Conservation (phyloP, 495 filamentous ascomycete species). For the Ramalina peruviana region DNA sequence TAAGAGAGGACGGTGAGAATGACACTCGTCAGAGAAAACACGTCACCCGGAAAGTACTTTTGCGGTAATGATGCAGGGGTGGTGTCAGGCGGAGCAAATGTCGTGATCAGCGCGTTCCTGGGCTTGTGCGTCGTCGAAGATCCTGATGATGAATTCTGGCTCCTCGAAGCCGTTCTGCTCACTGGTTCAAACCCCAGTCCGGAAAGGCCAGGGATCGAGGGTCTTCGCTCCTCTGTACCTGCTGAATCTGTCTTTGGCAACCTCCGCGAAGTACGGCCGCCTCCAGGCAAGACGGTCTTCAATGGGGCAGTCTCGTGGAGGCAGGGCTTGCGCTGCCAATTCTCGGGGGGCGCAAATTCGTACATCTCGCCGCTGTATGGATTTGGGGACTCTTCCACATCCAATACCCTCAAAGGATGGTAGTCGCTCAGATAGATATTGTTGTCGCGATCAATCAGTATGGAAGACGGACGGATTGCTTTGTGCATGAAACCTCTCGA, state of each 20-base stretch:
- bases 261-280: slow-evolving; percentile 31
- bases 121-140: slow-evolving; percentile 12
- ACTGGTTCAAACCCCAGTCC: slow-evolving; percentile 16
- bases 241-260: slow-evolving; percentile 6
- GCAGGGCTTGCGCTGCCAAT: slow-evolving; percentile 37
- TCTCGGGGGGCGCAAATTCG: slow-evolving; percentile 78
- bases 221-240: neutral
- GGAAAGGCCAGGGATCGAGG: slow-evolving; percentile 8
- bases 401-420: slow-evolving; percentile 45
- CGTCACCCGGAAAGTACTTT: slow-evolving; percentile 32
- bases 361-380: slow-evolving; percentile 46
- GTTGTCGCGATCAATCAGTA: slow-evolving; percentile 59
- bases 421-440: slow-evolving; percentile 63
- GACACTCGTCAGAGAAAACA: slow-evolving; percentile 65
- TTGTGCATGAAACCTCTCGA: slow-evolving; percentile 56
- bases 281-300: slow-evolving; percentile 28
- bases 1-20: slow-evolving; percentile 57
- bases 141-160: slow-evolving; percentile 12
- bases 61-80: slow-evolving; percentile 21
- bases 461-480: slow-evolving; percentile 71
- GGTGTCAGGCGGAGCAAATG: slow-evolving; percentile 11
- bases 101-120: slow-evolving; percentile 18
- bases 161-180: neutral
- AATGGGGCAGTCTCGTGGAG: slow-evolving; percentile 22
- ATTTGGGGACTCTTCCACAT: slow-evolving; percentile 41